Conservation (phyloP, 768 basidiomycete genomes). For the Russula vinacea region DNA sequence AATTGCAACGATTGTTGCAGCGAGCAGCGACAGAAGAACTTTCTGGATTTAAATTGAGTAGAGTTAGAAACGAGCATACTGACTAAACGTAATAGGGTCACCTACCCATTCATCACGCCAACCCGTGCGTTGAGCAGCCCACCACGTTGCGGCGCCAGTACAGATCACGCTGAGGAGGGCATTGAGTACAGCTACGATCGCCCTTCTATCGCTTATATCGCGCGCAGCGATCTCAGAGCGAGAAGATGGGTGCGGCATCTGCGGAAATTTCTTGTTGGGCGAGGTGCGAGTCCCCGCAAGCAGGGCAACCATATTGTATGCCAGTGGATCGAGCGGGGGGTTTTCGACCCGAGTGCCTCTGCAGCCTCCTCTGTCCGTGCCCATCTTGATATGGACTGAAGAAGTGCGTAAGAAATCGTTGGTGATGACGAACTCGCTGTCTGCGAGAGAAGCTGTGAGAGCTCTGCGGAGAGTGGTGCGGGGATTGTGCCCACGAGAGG, state of each 20-base stretch:
- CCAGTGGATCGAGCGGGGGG: slow-evolving; percentile 47
- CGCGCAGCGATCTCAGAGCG: slow-evolving; percentile 47
- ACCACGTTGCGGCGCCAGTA: slow-evolving; percentile 68
- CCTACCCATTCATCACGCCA: slow-evolving; percentile 78
- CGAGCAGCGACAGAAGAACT: slow-evolving; percentile 58
- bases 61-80: slow-evolving; percentile 15
- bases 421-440: slow-evolving; percentile 8
- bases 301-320: slow-evolving; percentile 69
- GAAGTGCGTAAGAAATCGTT: slow-evolving; percentile 60
- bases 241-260: slow-evolving; percentile 42
- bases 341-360: slow-evolving; percentile 38
- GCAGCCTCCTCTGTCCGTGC: slow-evolving; percentile 52
- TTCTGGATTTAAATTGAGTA: slow-evolving; percentile 34
- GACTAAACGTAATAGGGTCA: slow-evolving; percentile 19
- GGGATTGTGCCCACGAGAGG: slow-evolving; percentile 50
- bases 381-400: slow-evolving; percentile 66
- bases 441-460: slow-evolving; percentile 42
- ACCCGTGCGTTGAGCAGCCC: slow-evolving; percentile 59
- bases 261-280: slow-evolving; percentile 66
- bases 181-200: slow-evolving; percentile 68
- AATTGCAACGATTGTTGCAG: slow-evolving; percentile 62
- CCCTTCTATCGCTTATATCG: slow-evolving; percentile 54
- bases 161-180: slow-evolving; percentile 65
- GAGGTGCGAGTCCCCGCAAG: slow-evolving; percentile 78
- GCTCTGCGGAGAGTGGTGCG: slow-evolving; percentile 40